A percentile compares a stretch with the other conserved stretches of the same genome.
Conservation (phyloP, 257 asterid genomes). For the Solanum sejunctum region DNA sequence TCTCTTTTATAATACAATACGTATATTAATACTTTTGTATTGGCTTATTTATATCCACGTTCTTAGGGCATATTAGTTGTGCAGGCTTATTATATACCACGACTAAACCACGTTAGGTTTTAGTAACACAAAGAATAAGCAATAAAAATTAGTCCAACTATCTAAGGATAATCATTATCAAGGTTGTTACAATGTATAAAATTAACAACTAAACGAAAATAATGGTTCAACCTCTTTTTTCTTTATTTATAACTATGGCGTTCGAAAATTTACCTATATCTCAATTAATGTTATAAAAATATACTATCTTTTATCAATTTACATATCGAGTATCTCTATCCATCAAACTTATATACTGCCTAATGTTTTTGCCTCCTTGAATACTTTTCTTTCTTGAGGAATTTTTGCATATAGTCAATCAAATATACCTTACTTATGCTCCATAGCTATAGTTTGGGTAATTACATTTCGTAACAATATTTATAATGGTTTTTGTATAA, state of each 20-base stretch:
- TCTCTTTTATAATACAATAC: not conserved
- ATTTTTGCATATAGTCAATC: no score
- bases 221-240: not conserved
- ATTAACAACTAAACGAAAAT: not conserved
- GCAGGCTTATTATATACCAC: not conserved
- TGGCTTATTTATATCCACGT: not conserved
- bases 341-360: not conserved
- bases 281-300: not conserved
- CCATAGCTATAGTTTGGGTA: no score
- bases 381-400: not conserved
- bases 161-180: not conserved
- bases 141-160: not conserved
- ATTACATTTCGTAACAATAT: no score
- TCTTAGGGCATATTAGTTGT: not conserved
- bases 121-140: not conserved
- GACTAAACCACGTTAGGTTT: not conserved
- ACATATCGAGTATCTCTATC: not conserved
- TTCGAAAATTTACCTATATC: not conserved
- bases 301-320: not conserved
- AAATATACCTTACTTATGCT: no score
- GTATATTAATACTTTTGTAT: not conserved
- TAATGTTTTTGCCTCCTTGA: not conserved
- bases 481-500: no score
- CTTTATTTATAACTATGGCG: not conserved
- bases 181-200: not conserved